Evolutionary conservation across 2,329 filamentous ascomycete species (phyloP).

Genomic region (Cordyceps javanica): DNA sequence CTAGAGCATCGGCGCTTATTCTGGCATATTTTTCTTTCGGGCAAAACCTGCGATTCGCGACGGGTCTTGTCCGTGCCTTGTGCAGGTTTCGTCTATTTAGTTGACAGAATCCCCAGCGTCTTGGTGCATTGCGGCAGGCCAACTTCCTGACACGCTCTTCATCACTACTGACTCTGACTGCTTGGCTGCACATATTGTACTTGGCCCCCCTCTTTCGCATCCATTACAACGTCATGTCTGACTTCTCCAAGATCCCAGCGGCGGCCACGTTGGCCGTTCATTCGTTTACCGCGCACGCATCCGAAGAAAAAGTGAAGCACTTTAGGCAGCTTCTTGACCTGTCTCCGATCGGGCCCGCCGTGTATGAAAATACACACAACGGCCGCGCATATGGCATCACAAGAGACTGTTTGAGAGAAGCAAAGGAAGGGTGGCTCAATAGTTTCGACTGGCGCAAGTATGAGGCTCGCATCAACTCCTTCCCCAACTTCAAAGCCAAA

Average conservation of each 20-base stretch:
- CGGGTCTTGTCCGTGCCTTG: too few relatives aligned
- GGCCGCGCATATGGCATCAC: constrained; percentile 37
- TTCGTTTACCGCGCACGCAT: constrained; percentile 34
- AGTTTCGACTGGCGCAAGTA: constrained; percentile 40
- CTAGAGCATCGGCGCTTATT: not conserved
- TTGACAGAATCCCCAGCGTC: not conserved
- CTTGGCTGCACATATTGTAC: not conserved
- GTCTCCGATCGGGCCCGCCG: constrained; percentile 40
- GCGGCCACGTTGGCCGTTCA: constrained; percentile 5
- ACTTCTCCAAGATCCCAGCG: constrained; percentile 8
- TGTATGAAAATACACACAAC: constrained; percentile 41
- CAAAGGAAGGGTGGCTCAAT: constrained; percentile 36
- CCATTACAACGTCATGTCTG: constrained; percentile 2
- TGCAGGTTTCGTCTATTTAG: not conserved
- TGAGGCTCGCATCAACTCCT: constrained; percentile 35
- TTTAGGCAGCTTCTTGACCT: constrained; percentile 40
- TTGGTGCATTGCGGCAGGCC: not conserved
- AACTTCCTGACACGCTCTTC: not conserved
- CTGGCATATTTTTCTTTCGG: not conserved
- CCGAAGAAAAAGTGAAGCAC: constrained; percentile 37
- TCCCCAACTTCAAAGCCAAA: constrained; percentile 39
- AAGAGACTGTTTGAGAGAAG: constrained; percentile 38
- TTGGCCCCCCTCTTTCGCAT: not conserved
- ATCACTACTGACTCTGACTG: too few relatives aligned
- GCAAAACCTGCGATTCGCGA: too few relatives aligned